A percentile compares a stretch with the other conserved stretches of the same genome.
Conservation (phyloP, 805 yeast species). For the Starmerella davenportii region DNA sequence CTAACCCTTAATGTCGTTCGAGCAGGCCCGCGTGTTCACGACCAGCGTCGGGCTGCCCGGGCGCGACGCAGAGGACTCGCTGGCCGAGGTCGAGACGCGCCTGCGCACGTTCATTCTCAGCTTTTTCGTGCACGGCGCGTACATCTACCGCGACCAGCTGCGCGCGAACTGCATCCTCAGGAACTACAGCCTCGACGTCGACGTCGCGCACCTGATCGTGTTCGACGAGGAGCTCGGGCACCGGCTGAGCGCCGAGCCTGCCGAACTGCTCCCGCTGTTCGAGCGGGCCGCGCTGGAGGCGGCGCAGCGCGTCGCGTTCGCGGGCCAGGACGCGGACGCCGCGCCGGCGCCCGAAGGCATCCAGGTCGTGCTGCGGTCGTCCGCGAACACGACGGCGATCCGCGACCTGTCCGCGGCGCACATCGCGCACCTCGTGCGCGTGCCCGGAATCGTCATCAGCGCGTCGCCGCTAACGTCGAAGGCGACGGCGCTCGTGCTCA, state of each 20-base stretch:
- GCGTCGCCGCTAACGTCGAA: conserved; percentile 77
- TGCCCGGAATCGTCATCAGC: conserved; percentile 84
- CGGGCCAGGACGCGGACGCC: conserved; percentile 3
- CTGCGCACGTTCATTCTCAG: conserved; percentile 71
- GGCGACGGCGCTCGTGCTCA: conserved; percentile 64
- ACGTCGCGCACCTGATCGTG: conserved; percentile 67
- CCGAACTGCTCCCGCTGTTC: conserved; percentile 70
- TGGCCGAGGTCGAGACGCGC: conserved; percentile 23
- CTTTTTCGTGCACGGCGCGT: conserved; percentile 66
- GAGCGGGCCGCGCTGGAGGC: conserved; percentile 44
- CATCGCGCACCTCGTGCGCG: conserved; percentile 73
- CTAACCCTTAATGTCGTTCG: conserved; percentile 23
- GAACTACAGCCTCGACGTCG: conserved; percentile 53
- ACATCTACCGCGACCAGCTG: conserved; percentile 70
- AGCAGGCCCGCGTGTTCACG: conserved; percentile 24
- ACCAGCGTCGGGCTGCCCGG: conserved; percentile 74
- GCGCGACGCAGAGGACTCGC: conserved; percentile 29
- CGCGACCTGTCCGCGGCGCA: conserved; percentile 74
- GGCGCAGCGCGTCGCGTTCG: conserved; percentile 43
- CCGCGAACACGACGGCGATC: conserved; percentile 52
- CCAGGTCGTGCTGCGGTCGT: conserved; percentile 61
- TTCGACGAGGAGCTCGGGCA: conserved; percentile 82
- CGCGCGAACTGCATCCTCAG: conserved; percentile 70
- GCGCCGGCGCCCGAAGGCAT: conserved; percentile 37
- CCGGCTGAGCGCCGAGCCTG: conserved; percentile 66